Base-by-base conservation (phyloP, 2,329 filamentous ascomycete genomes). In the Cladosporium sp. region DNA sequence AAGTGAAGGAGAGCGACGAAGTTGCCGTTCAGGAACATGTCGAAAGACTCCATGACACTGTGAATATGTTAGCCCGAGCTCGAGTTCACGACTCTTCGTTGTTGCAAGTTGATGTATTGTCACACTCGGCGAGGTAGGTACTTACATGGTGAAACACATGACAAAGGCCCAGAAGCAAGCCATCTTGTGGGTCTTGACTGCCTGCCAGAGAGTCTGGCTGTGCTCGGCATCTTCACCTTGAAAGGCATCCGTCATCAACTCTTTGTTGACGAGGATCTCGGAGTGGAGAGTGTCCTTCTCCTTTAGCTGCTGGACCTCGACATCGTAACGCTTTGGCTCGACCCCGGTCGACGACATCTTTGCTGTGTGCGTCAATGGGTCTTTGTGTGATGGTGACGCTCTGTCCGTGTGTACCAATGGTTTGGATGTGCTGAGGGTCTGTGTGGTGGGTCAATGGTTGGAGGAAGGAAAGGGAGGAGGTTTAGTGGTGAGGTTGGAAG, bases 11-110 rank as follows among this genome's bases (percentile, higher is more conserved):
- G 77, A 64, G 85, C 84, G 34, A 87, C 76, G 74, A 87, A 87
- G 63, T 83, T 81, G 56, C 83, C 82, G 73, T 83, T 86, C 25
- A 87, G 75, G 78, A 87, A 87, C 68, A 87, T 82, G 73, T 80
- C 81, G 78, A 85, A 88, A 3, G 84, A 83, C 72, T 87, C 85
- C 85, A 87, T 87, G 67, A 86, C 84, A 84, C 69, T 53, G 48
- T 13, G n/a, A 28, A 48, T 14, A 10, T 3, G 32, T 58, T 18
- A 58, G 56, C 16, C 10, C n/a, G 21, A 39, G 8, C 16, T 34
- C 28, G 18, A 21, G 11, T 16, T 56, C 63, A 21, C 63, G 53
- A 26, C 68, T 65, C 67, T 57, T 8, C 36, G 43, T 69, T 70
- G 67, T 23, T 23, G n/a, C 39, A 21, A n/a, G 13, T 46, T 1